Evolutionary conservation across 2,329 filamentous ascomycete species (phyloP), one percentile per base, ranked within the genome.

Genomic region (Diaporthe helianthi): DNA sequence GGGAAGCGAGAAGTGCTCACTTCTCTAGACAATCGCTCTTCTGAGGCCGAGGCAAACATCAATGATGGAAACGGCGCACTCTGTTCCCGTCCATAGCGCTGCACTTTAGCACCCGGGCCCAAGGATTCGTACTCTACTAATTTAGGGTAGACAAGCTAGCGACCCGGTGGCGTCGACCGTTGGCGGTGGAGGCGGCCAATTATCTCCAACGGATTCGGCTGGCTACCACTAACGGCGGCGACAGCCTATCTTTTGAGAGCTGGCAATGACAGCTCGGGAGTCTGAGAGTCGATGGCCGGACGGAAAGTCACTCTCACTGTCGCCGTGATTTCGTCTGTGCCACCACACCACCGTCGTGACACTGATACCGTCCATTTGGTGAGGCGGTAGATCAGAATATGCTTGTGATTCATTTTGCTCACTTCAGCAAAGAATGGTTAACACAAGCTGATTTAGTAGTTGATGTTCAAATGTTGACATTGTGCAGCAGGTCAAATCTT

Each of bases 61-160:
- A 38, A 15, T 33, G 31, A 33, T 33, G 31, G 13, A 5, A 12
- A 17, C 36, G 36, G 13, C 13, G 36, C 36, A 12, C 36, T 36
- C 44, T 29, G 3, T 12, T 12, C 15, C 36, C 36, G 36, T 38
- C 2, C 0, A 38, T 38, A 17, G 36, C 36, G 36, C 13, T 1
- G 36, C 17, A 17, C 36, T n/a, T n/a, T n/a, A n/a, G n/a, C n/a
- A n/a, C n/a, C n/a, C 36, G 36, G 6, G 36, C 12, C 13, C 6
- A 15, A 38, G 36, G 36, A 38, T 38, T 15, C 4, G 13, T 12
- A 15, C 36, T n/a, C n/a, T n/a, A n/a, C n/a, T n/a, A n/a, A n/a
- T n/a, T n/a, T n/a, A n/a, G n/a, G n/a, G n/a, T 19, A 44, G 41
- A 44, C 41, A 24, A 36, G 58, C 58, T 61, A 61, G 58, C 19